Conservation (phyloP, 768 basidiomycete species). For the Kwoniella sp. region DNA sequence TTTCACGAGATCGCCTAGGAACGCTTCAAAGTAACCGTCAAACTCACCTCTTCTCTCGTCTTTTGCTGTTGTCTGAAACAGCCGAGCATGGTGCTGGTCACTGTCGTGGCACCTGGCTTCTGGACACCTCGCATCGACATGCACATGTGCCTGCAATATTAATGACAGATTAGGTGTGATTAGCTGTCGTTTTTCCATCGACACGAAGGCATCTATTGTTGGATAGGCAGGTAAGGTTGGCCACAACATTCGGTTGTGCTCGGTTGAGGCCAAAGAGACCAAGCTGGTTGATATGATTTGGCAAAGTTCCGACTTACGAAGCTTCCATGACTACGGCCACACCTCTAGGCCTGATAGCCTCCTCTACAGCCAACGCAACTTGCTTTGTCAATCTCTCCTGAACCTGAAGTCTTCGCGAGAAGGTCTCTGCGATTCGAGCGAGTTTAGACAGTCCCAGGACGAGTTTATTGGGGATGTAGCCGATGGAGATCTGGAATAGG, state of each 20-base stretch:
- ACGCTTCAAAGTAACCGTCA: background rate
- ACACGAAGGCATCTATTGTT: background rate
- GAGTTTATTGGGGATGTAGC: constrained; percentile 91
- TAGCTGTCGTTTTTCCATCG: background rate
- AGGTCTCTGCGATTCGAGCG: constrained; percentile 95
- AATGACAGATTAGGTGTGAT: background rate
- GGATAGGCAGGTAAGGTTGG: too few species aligned
- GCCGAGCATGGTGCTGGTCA: constrained; percentile 96
- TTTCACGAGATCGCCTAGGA: background rate
- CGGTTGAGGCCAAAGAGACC: too few species aligned
- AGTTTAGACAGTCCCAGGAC: constrained; percentile 95
- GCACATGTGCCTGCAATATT: constrained; percentile 76
- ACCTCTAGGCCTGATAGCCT: constrained; percentile 94
- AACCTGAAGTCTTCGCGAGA: constrained; percentile 90
- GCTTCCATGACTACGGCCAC: constrained; percentile 99
- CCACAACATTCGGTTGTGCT: too few species aligned
- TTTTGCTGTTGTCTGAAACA: constrained; percentile 99
- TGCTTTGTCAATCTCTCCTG: constrained; percentile 98
- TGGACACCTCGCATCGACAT: constrained; percentile 99
- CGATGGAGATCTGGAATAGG: constrained; percentile 81
- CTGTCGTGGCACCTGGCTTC: constrained; percentile 92
- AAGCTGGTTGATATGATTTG: too few species aligned
- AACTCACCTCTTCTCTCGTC: constrained; percentile 77
- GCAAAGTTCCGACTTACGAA: constrained; percentile 68
- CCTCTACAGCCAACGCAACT: constrained; percentile 95